Conservation (phyloP, 495 filamentous ascomycete genomes). For the Mycothermus thermophilus region DNA sequence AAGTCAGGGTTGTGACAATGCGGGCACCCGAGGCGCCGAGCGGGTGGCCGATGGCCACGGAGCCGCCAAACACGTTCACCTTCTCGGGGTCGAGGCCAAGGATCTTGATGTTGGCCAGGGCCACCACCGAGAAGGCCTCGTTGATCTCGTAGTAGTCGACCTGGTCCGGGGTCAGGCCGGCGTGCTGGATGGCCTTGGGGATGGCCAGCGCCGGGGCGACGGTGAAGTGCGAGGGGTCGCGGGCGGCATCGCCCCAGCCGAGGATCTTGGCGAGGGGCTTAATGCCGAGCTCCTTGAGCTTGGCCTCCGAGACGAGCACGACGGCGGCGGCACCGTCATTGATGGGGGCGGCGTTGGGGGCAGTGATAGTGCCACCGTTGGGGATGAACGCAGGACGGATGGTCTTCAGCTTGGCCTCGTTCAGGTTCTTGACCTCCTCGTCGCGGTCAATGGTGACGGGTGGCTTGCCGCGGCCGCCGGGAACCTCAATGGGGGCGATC, state of each 20-base stretch:
- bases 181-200: constrained; percentile 90
- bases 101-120: constrained; percentile 87
- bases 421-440: constrained; percentile 96
- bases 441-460: constrained; percentile 66
- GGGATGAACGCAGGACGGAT: constrained; percentile 80
- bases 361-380: constrained; percentile 76
- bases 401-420: constrained; percentile 73
- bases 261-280: constrained; percentile 90
- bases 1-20: constrained; percentile 79
- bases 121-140: constrained; percentile 95
- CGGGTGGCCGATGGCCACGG: constrained; percentile 91
- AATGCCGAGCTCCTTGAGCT: constrained; percentile 73
- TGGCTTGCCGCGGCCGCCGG: constrained; percentile 81
- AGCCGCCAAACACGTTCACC: constrained; percentile 91
- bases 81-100: constrained; percentile 65
- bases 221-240: constrained; percentile 86
- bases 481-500: constrained; percentile 81
- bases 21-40: constrained; percentile 86
- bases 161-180: constrained; percentile 54
- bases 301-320: constrained; percentile 79
- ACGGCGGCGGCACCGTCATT: constrained; percentile 87
- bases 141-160: constrained; percentile 98
- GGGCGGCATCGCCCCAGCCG: constrained; percentile 89
- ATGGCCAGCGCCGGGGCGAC: constrained; percentile 90
- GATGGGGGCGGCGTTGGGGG: constrained; percentile 92